phyloP scores from a whole-genome alignment of 1,284 basidiomycete species.

The Vanrija humicola region DNA sequence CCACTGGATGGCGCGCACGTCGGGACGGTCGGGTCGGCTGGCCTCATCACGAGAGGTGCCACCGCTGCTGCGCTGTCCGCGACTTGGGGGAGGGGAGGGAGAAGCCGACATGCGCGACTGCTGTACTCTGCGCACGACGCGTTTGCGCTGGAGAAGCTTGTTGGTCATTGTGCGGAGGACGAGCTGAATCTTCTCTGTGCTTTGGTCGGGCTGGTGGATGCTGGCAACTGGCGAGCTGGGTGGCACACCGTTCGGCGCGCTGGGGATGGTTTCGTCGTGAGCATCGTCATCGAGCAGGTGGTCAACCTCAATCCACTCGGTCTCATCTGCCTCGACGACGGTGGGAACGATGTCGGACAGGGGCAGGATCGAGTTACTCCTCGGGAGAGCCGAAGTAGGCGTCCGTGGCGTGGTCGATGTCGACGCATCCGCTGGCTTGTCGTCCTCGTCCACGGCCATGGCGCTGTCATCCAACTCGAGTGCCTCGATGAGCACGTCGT shows the following conservation, averaged over 20 bases:
- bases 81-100: conserved; percentile 6
- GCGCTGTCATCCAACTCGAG: conserved; percentile 4
- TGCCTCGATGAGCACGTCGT: conserved; percentile 17
- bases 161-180: conserved; percentile 52
- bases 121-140: conserved; percentile 40
- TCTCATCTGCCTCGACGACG: conserved; percentile 16
- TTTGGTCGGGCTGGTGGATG: conserved; percentile 7
- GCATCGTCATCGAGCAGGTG: conserved; percentile 15
- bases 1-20: conserved; percentile 1
- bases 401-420: neutral
- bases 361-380: no score
- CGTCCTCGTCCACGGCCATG: conserved; percentile 9
- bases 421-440: neutral
- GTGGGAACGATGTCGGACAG: no score
- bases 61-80: neutral
- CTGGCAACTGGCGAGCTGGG: conserved; percentile 12
- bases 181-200: conserved; percentile 44
- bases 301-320: conserved; percentile 49
- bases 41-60: neutral
- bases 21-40: neutral
- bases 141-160: conserved; percentile 48
- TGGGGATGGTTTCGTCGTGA: conserved; percentile 10
- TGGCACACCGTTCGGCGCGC: conserved; percentile 9
- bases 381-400: neutral
- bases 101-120: conserved; percentile 3